Conservation (phyloP, 495 filamentous ascomycete genomes). For the Staphylotrichum tortipilum region DNA sequence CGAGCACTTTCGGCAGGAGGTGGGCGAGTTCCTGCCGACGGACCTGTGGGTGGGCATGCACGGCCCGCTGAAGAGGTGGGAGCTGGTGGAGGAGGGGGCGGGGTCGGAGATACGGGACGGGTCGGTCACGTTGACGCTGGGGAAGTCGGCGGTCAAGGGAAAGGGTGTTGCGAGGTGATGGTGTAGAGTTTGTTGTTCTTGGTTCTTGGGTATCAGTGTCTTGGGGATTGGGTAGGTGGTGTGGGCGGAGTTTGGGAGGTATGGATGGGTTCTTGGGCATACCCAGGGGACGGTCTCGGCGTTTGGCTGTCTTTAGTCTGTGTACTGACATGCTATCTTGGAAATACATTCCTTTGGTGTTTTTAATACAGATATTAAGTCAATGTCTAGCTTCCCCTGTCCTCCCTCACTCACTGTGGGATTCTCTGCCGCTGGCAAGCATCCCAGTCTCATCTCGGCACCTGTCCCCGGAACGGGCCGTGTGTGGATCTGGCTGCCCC, state of each 20-base stretch:
- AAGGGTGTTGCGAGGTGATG: background rate
- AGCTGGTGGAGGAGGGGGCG: conserved; percentile 24
- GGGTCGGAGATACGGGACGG: conserved; percentile 1
- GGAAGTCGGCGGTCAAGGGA: conserved; percentile 1
- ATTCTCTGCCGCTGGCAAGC: no score
- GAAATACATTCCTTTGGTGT: no score
- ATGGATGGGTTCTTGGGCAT: no score
- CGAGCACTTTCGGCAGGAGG: conserved; percentile 69
- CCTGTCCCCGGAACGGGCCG: no score
- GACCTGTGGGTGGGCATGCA: conserved; percentile 79
- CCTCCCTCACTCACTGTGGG: background rate
- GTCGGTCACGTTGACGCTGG: conserved; percentile 13
- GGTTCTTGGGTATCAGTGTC: no score
- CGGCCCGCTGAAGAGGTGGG: conserved; percentile 32
- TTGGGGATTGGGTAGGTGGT: background rate
- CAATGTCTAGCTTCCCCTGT: background rate
- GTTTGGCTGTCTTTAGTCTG: no score
- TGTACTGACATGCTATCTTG: no score
- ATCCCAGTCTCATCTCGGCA: no score
- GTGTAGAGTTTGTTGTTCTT: background rate
- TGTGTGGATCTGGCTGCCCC: no score
- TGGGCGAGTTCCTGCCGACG: conserved; percentile 76
- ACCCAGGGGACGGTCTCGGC: no score
- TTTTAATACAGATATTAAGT: no score
- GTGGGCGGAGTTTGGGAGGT: no score